These are phyloP conservation scores for Cercospora janseana DNA, from an alignment of 2,329 filamentous ascomycete species.

Conservation along the genomic window DNA sequence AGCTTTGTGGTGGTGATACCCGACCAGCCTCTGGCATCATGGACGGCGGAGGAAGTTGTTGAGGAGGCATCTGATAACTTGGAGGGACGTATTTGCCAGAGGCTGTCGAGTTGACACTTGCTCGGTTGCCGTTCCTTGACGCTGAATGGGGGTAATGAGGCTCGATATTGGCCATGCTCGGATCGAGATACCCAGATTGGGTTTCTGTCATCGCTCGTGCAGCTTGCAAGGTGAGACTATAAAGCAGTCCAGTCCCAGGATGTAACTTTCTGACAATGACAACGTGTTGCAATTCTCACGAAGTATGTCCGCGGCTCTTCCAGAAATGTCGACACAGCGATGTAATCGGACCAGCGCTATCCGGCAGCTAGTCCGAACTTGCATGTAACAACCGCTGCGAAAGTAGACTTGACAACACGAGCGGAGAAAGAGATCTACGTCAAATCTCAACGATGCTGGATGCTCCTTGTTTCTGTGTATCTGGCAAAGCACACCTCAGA, in stretches of 20 bases:
- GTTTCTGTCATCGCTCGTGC: slow-evolving; percentile 6
- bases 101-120: slow-evolving; percentile 14
- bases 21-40: slow-evolving; percentile 5
- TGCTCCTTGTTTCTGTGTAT: too few relatives aligned
- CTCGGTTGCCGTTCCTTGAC: neutral
- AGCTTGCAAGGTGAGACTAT: neutral
- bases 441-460: too few relatives aligned
- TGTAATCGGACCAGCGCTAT: neutral
- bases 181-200: neutral
- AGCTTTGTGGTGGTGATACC: slow-evolving; percentile 4
- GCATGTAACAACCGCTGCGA: too few relatives aligned
- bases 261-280: neutral
- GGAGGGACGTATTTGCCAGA: slow-evolving; percentile 17
- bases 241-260: neutral
- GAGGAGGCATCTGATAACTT: slow-evolving; percentile 1
- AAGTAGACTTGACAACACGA: too few relatives aligned
- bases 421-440: too few relatives aligned
- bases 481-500: too few relatives aligned
- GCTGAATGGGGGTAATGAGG: slow-evolving; percentile 6
- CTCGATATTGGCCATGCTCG: slow-evolving; percentile 4
- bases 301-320: neutral
- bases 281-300: neutral
- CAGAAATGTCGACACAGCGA: slow-evolving; percentile 5
- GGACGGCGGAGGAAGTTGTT: neutral
- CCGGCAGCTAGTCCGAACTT: too few relatives aligned